Percentiles rank a stretch among this genome's conserved stretches.
phyloP scores from a whole-genome alignment of 176 grass and related monocot species.

The Oryza meyeriana region DNA sequence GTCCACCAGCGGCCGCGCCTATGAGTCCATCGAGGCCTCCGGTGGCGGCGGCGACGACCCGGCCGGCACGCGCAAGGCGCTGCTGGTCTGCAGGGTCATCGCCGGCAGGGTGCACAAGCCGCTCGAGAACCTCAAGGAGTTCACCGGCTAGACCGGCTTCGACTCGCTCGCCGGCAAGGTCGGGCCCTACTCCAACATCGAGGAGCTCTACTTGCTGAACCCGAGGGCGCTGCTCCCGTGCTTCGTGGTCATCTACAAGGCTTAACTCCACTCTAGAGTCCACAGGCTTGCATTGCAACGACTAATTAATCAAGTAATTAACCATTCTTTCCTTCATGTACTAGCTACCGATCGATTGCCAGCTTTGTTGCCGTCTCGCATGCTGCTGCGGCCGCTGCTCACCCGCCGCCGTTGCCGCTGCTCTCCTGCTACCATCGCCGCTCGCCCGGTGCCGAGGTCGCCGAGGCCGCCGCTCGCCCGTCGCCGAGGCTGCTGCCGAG shows the following conservation, averaged over 20 bases:
- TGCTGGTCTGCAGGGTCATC: slow-evolving; percentile 88
- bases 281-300: not conserved
- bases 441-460: too few relatives aligned
- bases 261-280: not conserved
- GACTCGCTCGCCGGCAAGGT: slow-evolving; percentile 92
- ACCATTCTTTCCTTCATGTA: slow-evolving; percentile 32
- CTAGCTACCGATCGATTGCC: not conserved
- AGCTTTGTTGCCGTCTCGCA: slow-evolving; percentile 27
- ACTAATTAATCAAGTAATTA: slow-evolving; percentile 21
- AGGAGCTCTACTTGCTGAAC: slow-evolving; percentile 91
- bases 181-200: slow-evolving; percentile 82
- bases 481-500: too few relatives aligned
- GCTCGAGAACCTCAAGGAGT: slow-evolving; percentile 71
- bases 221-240: slow-evolving; percentile 83
- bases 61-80: slow-evolving; percentile 35
- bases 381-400: too few relatives aligned
- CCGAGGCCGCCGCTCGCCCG: too few relatives aligned
- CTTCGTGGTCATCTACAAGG: slow-evolving; percentile 88
- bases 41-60: not conserved
- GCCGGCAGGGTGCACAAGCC: slow-evolving; percentile 89
- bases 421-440: too few relatives aligned
- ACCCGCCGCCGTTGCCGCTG: too few relatives aligned
- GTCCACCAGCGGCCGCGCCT: slow-evolving; percentile 78
- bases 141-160: slow-evolving; percentile 69
- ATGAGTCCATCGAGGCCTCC: slow-evolving; percentile 50